A percentile compares a stretch with the other conserved stretches of the same genome.
phyloP scores from a whole-genome alignment of 257 asterid genomes.

The Nicotiana obtusifolia region DNA sequence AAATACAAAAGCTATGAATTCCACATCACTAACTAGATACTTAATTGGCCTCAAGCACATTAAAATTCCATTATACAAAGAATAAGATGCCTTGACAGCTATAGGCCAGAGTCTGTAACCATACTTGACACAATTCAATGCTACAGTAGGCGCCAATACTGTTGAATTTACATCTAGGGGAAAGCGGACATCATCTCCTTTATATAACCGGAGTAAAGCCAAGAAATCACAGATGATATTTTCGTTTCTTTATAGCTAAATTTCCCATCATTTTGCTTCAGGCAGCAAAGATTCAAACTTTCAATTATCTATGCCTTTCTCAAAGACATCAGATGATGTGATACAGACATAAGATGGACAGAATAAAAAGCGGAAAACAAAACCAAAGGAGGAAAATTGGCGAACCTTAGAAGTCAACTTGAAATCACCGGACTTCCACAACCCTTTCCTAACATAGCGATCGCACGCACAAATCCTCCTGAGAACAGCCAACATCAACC shows the following conservation, averaged over 20 bases:
- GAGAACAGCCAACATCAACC: slow-evolving; percentile 57
- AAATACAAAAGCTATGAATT: not conserved
- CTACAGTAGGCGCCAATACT: not conserved
- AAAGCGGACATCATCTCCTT: not conserved
- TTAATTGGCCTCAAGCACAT: not conserved
- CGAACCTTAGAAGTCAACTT: slow-evolving; percentile 61
- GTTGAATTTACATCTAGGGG: not conserved
- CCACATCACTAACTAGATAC: not conserved
- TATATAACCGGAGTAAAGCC: not conserved
- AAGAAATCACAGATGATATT: not conserved
- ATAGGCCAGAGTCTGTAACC: too few species aligned
- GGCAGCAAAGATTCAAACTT: not conserved
- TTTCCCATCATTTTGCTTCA: not conserved
- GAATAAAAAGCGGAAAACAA: not conserved
- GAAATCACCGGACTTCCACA: slow-evolving; percentile 59
- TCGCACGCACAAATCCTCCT: slow-evolving; percentile 66
- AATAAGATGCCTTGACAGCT: not conserved
- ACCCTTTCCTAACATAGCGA: slow-evolving; percentile 56
- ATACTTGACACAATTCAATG: not conserved
- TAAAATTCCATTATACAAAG: not conserved
- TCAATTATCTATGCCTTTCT: not conserved
- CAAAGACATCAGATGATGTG: not conserved
- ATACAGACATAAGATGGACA: not conserved
- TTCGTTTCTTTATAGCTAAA: not conserved
- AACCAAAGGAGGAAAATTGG: not conserved